Percentiles rank a stretch among this genome's conserved stretches.
Evolutionary conservation across 176 grass and related monocot species (phyloP).

Genomic region (Rhipidocladum racemiflorum): DNA sequence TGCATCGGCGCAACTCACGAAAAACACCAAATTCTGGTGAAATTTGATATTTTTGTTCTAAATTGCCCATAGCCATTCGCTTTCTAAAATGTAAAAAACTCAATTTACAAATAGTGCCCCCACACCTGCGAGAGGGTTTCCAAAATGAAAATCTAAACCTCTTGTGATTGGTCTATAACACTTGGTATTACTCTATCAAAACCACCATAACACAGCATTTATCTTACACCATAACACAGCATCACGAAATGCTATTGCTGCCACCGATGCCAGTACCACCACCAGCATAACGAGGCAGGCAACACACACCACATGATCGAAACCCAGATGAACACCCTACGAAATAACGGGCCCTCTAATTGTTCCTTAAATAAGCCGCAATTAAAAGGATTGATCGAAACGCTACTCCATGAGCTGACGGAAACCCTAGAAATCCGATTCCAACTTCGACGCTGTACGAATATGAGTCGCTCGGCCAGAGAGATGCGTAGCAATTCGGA

Average conservation of each 20-base stretch:
- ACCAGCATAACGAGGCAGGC: background rate
- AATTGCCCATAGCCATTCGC: background rate
- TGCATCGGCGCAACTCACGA: background rate
- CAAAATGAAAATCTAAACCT: background rate
- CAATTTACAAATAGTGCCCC: background rate
- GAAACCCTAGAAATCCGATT: slow-evolving; percentile 28
- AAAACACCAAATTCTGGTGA: background rate
- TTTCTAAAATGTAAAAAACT: background rate
- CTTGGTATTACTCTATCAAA: background rate
- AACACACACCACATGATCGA: background rate
- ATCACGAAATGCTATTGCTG: background rate
- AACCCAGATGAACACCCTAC: background rate
- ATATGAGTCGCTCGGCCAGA: background rate
- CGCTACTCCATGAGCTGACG: background rate
- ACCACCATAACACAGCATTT: background rate
- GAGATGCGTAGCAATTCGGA: background rate
- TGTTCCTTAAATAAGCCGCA: background rate
- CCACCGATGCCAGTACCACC: background rate
- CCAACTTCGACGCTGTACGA: background rate
- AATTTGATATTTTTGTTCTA: background rate
- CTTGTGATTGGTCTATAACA: background rate
- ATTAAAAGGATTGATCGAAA: background rate
- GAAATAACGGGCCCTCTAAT: background rate
- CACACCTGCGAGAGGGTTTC: background rate
- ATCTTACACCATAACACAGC: background rate